phyloP scores from a whole-genome alignment of 148 eudicot genomes.

The Nyssa sinensis region DNA sequence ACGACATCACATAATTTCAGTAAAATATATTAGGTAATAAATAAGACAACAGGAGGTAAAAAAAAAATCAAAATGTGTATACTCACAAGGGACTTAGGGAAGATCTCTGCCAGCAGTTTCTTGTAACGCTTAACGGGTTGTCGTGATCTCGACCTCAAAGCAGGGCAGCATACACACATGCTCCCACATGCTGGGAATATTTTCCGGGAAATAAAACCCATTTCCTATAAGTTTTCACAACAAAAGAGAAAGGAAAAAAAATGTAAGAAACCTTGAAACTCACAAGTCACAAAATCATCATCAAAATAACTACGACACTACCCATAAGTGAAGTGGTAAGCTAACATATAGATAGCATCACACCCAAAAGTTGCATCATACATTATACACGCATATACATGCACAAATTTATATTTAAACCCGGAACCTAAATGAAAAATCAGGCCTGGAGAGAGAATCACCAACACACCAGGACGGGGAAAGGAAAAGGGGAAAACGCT shows the following conservation, averaged over 20 bases:
- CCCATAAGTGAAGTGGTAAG: not conserved
- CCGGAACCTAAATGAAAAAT: too few species aligned
- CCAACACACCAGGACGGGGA: too few species aligned
- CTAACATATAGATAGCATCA: not conserved
- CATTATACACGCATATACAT: not conserved
- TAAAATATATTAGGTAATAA: too few species aligned
- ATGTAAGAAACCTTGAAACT: not conserved
- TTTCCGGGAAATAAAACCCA: conserved; percentile 89
- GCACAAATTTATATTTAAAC: too few species aligned
- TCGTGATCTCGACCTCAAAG: conserved; percentile 82
- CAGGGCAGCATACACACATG: conserved; percentile 97
- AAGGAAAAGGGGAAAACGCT: not conserved
- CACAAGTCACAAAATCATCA: conserved; percentile 1
- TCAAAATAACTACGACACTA: too few species aligned
- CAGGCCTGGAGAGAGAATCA: too few species aligned
- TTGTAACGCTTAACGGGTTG: conserved; percentile 96
- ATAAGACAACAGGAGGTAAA: not conserved
- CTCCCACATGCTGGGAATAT: conserved; percentile 89
- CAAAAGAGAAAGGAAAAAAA: not conserved
- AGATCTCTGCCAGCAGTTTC: conserved; percentile 83
- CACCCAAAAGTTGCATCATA: too few species aligned
- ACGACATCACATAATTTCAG: not conserved
- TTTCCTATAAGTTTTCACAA: conserved; percentile 30
- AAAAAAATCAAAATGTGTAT: not conserved
- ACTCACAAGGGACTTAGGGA: conserved; percentile 90